Conservation (phyloP, 306 rosid genomes). For the Gastrolobium bilobum region DNA sequence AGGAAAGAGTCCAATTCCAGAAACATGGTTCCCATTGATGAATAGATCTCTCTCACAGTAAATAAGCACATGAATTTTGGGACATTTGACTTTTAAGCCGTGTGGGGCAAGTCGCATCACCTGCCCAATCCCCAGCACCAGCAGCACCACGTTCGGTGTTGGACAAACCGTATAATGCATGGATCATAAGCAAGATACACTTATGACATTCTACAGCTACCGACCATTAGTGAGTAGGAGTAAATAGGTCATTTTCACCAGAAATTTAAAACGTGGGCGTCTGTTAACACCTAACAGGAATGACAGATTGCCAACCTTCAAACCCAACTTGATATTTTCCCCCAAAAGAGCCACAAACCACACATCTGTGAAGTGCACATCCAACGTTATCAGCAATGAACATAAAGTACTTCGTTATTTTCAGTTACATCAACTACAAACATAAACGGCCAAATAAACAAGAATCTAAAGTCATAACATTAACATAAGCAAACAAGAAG, state of each 20-base stretch:
- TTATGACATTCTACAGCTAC: slow-evolving; percentile 29
- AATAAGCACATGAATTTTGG: not conserved
- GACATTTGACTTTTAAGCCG: not conserved
- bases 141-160: slow-evolving; percentile 12
- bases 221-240: slow-evolving; percentile 39
- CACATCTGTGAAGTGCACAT: slow-evolving; percentile 44
- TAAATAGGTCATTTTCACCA: slow-evolving; percentile 37
- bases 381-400: slow-evolving; percentile 55
- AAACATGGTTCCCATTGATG: not conserved
- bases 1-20: not conserved
- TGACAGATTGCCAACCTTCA: slow-evolving; percentile 33
- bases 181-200: slow-evolving; percentile 42
- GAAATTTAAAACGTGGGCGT: slow-evolving; percentile 38
- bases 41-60: not conserved
- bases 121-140: not conserved
- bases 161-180: slow-evolving; percentile 15
- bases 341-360: slow-evolving; percentile 38
- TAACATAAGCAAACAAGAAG: slow-evolving; percentile 58
- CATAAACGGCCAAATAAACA: slow-evolving; percentile 50
- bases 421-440: slow-evolving; percentile 61
- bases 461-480: slow-evolving; percentile 60
- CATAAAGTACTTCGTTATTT: slow-evolving; percentile 60
- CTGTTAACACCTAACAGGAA: slow-evolving; percentile 44
- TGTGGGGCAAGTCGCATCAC: not conserved
- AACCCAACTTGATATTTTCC: slow-evolving; percentile 54